A percentile compares a stretch with the other conserved stretches of the same genome.
Evolutionary conservation across 768 basidiomycete genomes (phyloP).

Genomic region (Leccinum barrowsii): DNA sequence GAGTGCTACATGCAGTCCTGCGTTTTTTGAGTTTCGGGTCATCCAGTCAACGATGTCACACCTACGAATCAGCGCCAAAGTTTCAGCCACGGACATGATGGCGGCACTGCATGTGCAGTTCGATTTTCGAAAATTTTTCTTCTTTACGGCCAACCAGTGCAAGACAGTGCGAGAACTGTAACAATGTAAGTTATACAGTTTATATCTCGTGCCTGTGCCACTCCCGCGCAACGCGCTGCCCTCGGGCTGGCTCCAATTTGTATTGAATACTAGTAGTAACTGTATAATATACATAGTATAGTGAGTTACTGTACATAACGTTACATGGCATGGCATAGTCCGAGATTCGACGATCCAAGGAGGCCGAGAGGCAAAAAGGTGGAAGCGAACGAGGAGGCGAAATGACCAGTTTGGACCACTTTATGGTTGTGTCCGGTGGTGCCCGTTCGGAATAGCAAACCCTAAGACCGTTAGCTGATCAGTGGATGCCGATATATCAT

Average conservation of each 20-base stretch:
- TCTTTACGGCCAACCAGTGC: not conserved
- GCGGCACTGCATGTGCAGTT: not conserved
- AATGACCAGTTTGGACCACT: not conserved
- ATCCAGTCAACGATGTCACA: not conserved
- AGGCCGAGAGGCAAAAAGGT: not conserved
- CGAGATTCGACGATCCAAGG: not conserved
- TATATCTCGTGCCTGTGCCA: not conserved
- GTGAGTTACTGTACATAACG: not conserved
- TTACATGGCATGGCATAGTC: not conserved
- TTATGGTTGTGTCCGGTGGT: not conserved
- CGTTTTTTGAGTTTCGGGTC: not conserved
- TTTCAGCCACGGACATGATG: not conserved
- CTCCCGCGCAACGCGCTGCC: not conserved
- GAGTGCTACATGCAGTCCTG: not conserved
- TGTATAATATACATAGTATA: not conserved
- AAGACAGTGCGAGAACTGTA: not conserved
- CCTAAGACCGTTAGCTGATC: not conserved
- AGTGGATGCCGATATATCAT: not conserved
- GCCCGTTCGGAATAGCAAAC: not conserved
- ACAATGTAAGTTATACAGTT: not conserved
- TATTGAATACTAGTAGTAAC: not conserved
- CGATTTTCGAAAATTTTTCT: not conserved
- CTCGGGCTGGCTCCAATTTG: not conserved
- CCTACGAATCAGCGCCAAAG: not conserved
- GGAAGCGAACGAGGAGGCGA: not conserved